These are phyloP conservation scores for Eucalyptus pauciflora DNA, from an alignment of 345 rosid species.

Conservation along the genomic window DNA sequence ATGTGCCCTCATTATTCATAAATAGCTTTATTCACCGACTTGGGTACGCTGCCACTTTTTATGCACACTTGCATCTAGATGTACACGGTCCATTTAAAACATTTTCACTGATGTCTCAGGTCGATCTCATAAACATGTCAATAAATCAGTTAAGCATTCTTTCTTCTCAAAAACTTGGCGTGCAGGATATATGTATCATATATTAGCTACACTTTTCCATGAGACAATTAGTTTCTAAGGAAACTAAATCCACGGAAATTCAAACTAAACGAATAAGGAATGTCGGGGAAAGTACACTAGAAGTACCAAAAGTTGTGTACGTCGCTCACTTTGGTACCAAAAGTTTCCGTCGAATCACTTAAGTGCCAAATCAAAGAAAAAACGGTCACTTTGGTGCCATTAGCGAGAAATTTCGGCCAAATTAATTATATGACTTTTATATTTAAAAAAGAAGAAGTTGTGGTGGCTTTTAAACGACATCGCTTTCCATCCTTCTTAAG, in stretches of 20 bases:
- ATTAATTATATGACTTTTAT: too few species aligned
- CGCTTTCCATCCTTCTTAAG: too few species aligned
- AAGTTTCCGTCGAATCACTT: accelerated
- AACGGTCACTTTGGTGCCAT: too few species aligned
- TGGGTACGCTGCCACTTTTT: not conserved
- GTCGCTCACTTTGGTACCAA: accelerated
- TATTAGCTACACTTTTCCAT: not conserved
- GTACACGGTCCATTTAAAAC: not conserved
- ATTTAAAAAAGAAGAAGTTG: too few species aligned
- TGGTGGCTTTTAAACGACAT: too few species aligned
- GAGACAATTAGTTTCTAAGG: not conserved
- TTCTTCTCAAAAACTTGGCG: not conserved
- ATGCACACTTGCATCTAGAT: not conserved
- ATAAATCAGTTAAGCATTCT: not conserved
- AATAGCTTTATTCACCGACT: not conserved
- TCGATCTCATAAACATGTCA: not conserved
- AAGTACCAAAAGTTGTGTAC: too few species aligned
- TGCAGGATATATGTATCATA: not conserved
- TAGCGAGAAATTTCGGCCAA: too few species aligned
- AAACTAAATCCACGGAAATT: not conserved
- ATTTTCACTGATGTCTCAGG: not conserved
- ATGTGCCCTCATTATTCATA: not conserved
- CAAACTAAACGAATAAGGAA: not conserved
- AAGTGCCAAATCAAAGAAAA: too few species aligned
- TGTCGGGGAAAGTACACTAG: too few species aligned